Base-by-base conservation (phyloP, 2,329 filamentous ascomycete genomes). In the Graphilbum ipis-grandicollis region DNA sequence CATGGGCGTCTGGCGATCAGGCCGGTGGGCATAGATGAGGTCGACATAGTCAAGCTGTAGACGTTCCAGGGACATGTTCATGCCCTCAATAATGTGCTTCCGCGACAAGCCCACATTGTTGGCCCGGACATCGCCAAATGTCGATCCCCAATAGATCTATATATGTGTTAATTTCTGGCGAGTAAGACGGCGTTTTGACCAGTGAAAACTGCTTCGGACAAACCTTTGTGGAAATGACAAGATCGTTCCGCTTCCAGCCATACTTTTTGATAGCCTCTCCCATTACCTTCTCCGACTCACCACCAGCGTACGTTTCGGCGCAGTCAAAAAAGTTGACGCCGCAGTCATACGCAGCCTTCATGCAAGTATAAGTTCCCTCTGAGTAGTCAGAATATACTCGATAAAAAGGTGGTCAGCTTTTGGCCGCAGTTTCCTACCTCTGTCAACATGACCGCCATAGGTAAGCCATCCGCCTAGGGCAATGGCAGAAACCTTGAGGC, bases 21-120 rank as follows among this genome's bases (percentile, higher is more conserved):
- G 73, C 7, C 77, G 66, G 52, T 82, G 77, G 2, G 76, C 76
- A 48, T 77, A 79, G 40, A 81, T 63, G 25, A 81, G 57, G 48
- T 81, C 77, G 33, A 82, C 75, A 44, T 77, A 76, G 37, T 63
- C 57, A 31, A 75, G 59, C 26, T 60, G 58, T 14, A 76, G 59
- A 15, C 72, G 66, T 41, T 66, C 52, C 10, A 82, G 59, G 0
- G 69, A 71, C 12, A 61, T 60, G 25, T 66, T 59, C 28, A 74
- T 59, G 13, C 68, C 68, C 56, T 78, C 73, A 45, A 75, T 59
- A 35, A 75, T 61, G 52, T 72, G 66, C 49, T 75, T 75, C 42
- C 72, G 61, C 10, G 65, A 71, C 29, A 76, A 60, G 19, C 69
- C 70, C 36, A 62, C 56, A 51, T 73, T 71, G 56, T 74, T 75